Percentiles rank a stretch among this genome's conserved stretches.
phyloP scores from a whole-genome alignment of 768 basidiomycete genomes.

The Tulasnella sp. region DNA sequence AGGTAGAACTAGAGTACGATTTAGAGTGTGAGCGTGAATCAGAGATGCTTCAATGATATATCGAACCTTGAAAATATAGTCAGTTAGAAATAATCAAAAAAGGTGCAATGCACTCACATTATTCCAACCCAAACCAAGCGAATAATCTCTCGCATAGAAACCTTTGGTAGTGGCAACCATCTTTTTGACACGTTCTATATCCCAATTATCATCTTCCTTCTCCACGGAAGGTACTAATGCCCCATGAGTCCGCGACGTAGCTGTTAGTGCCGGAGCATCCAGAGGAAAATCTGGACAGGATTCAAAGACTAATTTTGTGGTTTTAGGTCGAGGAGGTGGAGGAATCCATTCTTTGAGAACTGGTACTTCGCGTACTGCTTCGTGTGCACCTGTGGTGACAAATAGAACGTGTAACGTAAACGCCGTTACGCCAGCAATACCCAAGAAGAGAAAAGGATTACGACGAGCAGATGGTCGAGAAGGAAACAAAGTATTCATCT shows the following conservation, averaged over 20 bases:
- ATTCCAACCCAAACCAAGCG: conserved; percentile 36
- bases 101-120: too few species aligned
- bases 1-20: conserved; percentile 34
- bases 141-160: conserved; percentile 35
- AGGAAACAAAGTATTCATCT: too few species aligned
- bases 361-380: conserved; percentile 3
- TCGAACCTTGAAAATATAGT: conserved; percentile 30
- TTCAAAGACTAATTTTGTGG: too few species aligned
- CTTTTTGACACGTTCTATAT: conserved; percentile 25
- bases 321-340: background rate
- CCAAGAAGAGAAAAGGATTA: conserved; percentile 13
- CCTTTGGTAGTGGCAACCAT: conserved; percentile 31
- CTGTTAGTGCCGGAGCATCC: background rate
- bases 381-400: conserved; percentile 1
- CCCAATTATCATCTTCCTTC: conserved; percentile 20
- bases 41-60: conserved; percentile 38
- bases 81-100: too few species aligned
- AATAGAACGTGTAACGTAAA: conserved; percentile 18
- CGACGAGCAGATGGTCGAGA: background rate
- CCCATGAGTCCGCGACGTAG: background rate
- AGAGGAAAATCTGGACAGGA: background rate
- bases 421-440: conserved; percentile 15
- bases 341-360: conserved; percentile 13
- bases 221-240: background rate
- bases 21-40: conserved; percentile 33